Base-by-base conservation (phyloP, 305 asterid genomes). In the Rubia peregrina region DNA sequence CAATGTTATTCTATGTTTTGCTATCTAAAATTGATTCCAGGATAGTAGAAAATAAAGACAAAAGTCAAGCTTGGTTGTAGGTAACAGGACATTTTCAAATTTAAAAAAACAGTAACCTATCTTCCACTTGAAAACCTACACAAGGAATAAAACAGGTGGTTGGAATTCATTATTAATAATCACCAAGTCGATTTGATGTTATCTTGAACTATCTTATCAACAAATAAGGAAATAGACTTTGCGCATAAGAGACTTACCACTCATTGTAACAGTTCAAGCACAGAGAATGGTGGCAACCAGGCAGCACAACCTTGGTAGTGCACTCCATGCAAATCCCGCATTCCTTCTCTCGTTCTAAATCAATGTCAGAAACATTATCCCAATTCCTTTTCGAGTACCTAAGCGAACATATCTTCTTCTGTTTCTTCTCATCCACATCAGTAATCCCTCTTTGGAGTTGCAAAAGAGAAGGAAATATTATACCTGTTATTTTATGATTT, bases 361-460 rank as follows among this genome's bases (percentile, higher is more conserved):
- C 78, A 14, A 67, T 49, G 48, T 72, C 78, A 24, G 80, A 71
- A 6, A 75, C 24, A 30, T 74, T 68, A 0, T 78, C 81, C 33
- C 11, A 36, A 22, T 72, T 72, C 71, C 69, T 75, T 59, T 55
- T 73, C 19, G 76, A 43, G 73, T 81, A 78, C 72, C 70, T 67
- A 26, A 69, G 65, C 5, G 82, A 67, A 56, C 80, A 78, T 21
- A 72, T 62, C 73, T 73, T 75, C 74, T 73, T 81, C 78, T 81
- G 84, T 59, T 81, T 77, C 33, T 40, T 68, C 30, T 72, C 80
- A 59, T 81, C 84, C 24, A 75, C 53, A 33, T 81, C 82, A 26
- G 84, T 72, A 64, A 81, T 78, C 74, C 80, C 82, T 65, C 70
- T 74, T 81, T 72, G 82, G 64, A 81, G 80, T 81, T 81, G 82